Conservation (phyloP, 2,329 filamentous ascomycete genomes). For the Penicillium sp. region DNA sequence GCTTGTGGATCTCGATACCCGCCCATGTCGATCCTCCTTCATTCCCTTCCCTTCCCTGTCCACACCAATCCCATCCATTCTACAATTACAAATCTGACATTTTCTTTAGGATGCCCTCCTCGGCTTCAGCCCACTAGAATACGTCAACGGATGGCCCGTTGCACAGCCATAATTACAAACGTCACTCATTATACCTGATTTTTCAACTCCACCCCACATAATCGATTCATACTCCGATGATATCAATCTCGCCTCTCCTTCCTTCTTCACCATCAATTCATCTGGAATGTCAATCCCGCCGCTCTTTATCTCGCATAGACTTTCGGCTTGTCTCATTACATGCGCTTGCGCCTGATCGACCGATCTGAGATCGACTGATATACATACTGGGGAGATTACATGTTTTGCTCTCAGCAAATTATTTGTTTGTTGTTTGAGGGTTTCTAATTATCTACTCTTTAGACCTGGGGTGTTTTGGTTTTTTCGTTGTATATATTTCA, state of each 20-base stretch:
- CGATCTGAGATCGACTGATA: neutral
- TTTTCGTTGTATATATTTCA: neutral
- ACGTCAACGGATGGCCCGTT: conserved; percentile 35
- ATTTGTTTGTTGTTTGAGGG: neutral
- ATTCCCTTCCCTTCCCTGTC: conserved; percentile 4
- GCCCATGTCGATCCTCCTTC: conserved; percentile 21
- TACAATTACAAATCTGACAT: conserved; percentile 23
- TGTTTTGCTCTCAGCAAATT: neutral
- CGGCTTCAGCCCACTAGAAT: conserved; percentile 31
- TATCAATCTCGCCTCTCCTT: neutral
- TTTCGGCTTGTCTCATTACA: neutral
- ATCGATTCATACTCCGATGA: neutral
- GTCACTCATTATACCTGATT: neutral
- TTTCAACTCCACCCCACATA: neutral
- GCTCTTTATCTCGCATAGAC: conserved; percentile 1
- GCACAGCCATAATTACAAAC: conserved; percentile 16
- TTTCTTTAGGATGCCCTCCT: conserved; percentile 29
- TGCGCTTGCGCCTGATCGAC: neutral
- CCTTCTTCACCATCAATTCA: neutral
- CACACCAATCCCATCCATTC: neutral
- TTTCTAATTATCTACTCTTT: neutral
- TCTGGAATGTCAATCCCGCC: neutral
- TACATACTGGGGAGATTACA: neutral
- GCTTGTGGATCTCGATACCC: conserved; percentile 12
- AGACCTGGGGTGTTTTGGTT: neutral